A percentile compares a stretch with the other conserved stretches of the same genome.
These are phyloP conservation scores for Setaria italica DNA, from an alignment of 202 grass and related monocot genomes.

Conservation along the genomic window DNA sequence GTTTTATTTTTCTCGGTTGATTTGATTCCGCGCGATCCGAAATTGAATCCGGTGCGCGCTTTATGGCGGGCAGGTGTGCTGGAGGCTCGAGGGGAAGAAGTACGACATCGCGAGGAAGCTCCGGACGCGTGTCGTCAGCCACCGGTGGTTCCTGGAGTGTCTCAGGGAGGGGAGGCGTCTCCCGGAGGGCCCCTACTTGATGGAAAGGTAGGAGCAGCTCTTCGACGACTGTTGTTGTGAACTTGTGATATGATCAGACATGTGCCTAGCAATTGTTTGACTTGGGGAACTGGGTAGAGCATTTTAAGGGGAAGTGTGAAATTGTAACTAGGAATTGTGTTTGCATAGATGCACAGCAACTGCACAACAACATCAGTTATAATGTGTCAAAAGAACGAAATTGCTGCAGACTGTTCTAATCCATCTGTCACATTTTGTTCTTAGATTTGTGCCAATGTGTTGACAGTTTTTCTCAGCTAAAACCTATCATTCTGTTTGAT, in stretches of 20 bases:
- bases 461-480: not conserved
- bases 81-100: slow-evolving; percentile 91
- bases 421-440: not conserved
- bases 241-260: not conserved
- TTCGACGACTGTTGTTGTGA: not conserved
- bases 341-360: not conserved
- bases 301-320: not conserved
- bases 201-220: slow-evolving; percentile 58
- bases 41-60: not conserved
- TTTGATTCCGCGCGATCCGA: not conserved
- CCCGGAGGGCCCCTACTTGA: slow-evolving; percentile 69
- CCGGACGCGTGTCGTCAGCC: slow-evolving; percentile 66
- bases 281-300: not conserved
- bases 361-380: not conserved
- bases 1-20: not conserved
- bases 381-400: not conserved
- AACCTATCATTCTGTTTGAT: not conserved
- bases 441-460: not conserved
- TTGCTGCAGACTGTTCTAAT: not conserved
- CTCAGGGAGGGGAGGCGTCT: slow-evolving; percentile 71
- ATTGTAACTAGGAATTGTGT: not conserved
- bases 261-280: not conserved
- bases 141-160: slow-evolving; percentile 82
- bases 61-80: slow-evolving; percentile 71
- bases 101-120: slow-evolving; percentile 69